Conservation (phyloP, 768 basidiomycete species). For the Harrya chromipes region DNA sequence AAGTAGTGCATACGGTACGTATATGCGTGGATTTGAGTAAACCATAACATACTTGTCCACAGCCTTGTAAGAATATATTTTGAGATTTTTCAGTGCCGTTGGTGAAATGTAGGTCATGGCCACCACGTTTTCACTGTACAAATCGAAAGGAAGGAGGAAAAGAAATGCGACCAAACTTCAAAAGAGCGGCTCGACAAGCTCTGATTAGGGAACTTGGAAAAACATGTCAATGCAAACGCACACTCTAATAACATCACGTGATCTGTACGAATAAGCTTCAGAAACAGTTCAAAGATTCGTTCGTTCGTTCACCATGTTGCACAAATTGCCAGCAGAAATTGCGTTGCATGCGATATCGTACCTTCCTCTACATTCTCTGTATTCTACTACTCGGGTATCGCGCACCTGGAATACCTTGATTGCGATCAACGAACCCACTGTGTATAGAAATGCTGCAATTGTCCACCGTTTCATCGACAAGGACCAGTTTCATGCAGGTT, state of each 20-base stretch:
- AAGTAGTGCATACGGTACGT: neutral
- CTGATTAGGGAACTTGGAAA: no score
- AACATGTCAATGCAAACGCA: conserved; percentile 13
- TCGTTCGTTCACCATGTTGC: conserved; percentile 32
- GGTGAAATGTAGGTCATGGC: conserved; percentile 64
- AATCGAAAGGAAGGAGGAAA: no score
- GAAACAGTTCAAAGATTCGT: neutral
- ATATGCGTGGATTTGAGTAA: neutral
- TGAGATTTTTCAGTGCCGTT: conserved; percentile 68
- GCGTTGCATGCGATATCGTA: conserved; percentile 47
- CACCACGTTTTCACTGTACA: neutral
- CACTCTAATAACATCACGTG: no score
- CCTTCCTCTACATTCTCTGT: conserved; percentile 47
- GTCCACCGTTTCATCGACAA: conserved; percentile 46
- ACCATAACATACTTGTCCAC: conserved; percentile 64
- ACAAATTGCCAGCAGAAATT: conserved; percentile 55
- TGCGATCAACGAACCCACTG: conserved; percentile 40
- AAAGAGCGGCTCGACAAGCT: no score
- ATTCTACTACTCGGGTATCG: conserved; percentile 36
- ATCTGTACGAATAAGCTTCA: neutral
- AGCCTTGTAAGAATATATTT: conserved; percentile 75
- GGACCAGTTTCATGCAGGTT: conserved; percentile 27
- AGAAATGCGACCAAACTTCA: no score
- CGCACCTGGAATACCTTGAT: conserved; percentile 48
- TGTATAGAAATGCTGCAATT: conserved; percentile 60